phyloP scores from a whole-genome alignment of 208 protist species.

The Acanthamoeba triangularis region DNA sequence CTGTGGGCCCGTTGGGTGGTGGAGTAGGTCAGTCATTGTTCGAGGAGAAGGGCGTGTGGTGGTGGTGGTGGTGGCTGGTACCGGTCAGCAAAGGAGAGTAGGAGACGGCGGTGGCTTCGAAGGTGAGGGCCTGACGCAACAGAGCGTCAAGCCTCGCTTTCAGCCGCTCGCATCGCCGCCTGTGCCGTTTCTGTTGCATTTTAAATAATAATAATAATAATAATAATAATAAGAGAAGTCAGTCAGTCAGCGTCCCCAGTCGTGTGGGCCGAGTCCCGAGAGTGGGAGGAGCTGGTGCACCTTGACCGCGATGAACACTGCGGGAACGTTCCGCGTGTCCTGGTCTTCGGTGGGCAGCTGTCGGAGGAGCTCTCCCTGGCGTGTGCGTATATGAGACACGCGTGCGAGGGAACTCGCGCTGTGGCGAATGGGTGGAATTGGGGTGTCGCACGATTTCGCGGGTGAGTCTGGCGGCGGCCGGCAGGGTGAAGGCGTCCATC shows the following conservation, averaged over 20 bases:
- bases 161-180: conserved; percentile 21
- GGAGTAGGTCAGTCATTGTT: background rate
- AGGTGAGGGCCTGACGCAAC: conserved; percentile 1
- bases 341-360: background rate
- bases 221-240: background rate
- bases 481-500: background rate
- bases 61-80: background rate
- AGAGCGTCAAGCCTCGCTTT: background rate
- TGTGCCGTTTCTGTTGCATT: conserved; percentile 60
- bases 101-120: background rate
- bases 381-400: too few species aligned
- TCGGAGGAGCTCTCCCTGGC: conserved; percentile 9
- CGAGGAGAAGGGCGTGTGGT: background rate
- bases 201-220: too few species aligned
- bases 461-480: background rate
- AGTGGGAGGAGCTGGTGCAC: background rate
- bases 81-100: background rate
- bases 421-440: background rate
- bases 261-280: too few species aligned
- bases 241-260: too few species aligned
- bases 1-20: background rate
- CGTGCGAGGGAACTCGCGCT: too few species aligned
- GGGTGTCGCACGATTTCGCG: background rate
- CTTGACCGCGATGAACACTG: conserved; percentile 9
- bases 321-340: background rate